A percentile compares a stretch with the other conserved stretches of the same genome.
phyloP scores from a whole-genome alignment of 208 protist genomes.

The Tritrichomonas foetus region DNA sequence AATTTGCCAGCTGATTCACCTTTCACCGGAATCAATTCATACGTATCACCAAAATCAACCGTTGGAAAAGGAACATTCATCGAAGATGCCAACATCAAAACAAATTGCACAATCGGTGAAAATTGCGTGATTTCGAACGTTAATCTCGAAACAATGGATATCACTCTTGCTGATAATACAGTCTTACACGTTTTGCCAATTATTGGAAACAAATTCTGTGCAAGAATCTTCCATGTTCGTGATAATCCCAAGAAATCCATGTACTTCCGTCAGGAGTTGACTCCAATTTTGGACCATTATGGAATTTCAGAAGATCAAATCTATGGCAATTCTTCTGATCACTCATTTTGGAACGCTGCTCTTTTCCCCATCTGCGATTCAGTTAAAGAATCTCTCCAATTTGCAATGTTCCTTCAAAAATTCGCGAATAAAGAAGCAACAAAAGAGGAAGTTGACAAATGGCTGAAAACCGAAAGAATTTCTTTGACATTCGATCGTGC shows the following conservation, averaged over 20 bases:
- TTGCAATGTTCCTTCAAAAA: no score
- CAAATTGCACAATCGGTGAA: neutral
- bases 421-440: no score
- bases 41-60: neutral
- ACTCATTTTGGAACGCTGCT: neutral
- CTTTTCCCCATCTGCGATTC: neutral
- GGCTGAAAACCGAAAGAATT: no score
- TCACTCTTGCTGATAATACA: neutral
- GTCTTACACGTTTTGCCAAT: neutral
- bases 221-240: neutral
- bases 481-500: no score
- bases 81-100: neutral
- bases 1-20: neutral
- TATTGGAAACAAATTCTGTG: neutral
- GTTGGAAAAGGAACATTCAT: neutral
- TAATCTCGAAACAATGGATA: neutral
- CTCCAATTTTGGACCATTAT: no score
- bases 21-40: neutral
- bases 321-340: neutral
- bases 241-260: neutral
- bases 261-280: neutral
- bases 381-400: neutral
- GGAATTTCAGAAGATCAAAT: no score
- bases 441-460: no score
- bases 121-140: neutral